A percentile compares a stretch with the other conserved stretches of the same genome.
Conservation (phyloP, 1,284 basidiomycete genomes). For the Cryptococcus sp. region DNA sequence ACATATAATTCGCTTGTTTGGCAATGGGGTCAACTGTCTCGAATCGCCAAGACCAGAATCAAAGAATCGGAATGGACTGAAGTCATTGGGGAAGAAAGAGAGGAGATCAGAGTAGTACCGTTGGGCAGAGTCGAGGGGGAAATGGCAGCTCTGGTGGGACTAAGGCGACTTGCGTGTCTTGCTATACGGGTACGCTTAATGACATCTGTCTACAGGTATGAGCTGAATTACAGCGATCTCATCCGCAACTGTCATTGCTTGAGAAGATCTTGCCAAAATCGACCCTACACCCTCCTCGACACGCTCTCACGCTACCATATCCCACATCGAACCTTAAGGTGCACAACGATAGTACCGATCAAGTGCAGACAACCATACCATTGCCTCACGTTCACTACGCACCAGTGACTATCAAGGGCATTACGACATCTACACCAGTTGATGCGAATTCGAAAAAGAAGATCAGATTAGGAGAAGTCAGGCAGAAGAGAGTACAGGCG, state of each 20-base stretch:
- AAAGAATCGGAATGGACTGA: slow-evolving; percentile 8
- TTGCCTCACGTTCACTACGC: slow-evolving; percentile 45
- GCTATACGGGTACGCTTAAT: slow-evolving; percentile 56
- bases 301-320: slow-evolving; percentile 47
- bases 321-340: slow-evolving; percentile 33
- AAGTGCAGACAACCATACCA: not conserved
- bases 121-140: slow-evolving; percentile 65
- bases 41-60: slow-evolving; percentile 19
- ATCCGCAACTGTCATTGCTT: slow-evolving; percentile 24
- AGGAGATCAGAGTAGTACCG: slow-evolving; percentile 58
- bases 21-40: slow-evolving; percentile 29
- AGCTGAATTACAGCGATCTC: slow-evolving; percentile 15
- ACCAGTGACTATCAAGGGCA: slow-evolving; percentile 77
- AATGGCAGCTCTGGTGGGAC: slow-evolving; percentile 61
- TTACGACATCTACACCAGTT: slow-evolving; percentile 72
- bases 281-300: slow-evolving; percentile 33
- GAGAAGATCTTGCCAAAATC: slow-evolving; percentile 30
- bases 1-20: slow-evolving; percentile 42
- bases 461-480: slow-evolving; percentile 56
- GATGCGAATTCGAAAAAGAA: slow-evolving; percentile 71
- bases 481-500: slow-evolving; percentile 53
- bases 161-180: slow-evolving; percentile 66
- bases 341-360: slow-evolving; percentile 1
- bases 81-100: slow-evolving; percentile 13
- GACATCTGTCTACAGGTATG: not conserved